Conservation (phyloP, 192 early-diverging fungal species). For the Radiomyces spectabilis region DNA sequence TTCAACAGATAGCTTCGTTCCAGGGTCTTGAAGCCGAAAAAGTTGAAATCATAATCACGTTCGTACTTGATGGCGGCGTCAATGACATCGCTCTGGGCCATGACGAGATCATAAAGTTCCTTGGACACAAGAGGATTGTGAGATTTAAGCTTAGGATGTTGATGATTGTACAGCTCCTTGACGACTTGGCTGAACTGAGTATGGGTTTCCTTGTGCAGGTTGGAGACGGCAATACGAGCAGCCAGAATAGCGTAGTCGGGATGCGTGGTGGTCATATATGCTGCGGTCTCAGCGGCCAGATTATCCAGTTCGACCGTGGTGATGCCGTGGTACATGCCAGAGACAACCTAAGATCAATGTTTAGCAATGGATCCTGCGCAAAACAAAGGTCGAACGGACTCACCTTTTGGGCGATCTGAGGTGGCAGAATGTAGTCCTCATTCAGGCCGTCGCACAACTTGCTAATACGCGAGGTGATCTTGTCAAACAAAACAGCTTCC, state of each 20-base stretch:
- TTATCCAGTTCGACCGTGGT: constrained; percentile 84
- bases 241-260: constrained; percentile 97
- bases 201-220: constrained; percentile 87
- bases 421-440: constrained; percentile 91
- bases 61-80: constrained; percentile 97
- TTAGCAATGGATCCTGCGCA: neutral
- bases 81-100: constrained; percentile 69
- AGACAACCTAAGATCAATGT: constrained; percentile 52
- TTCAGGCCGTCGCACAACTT: constrained; percentile 97
- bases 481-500: constrained; percentile 96
- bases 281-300: constrained; percentile 84
- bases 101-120: constrained; percentile 56
- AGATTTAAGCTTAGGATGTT: constrained; percentile 87
- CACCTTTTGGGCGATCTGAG: constrained; percentile 92
- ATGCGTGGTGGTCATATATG: constrained; percentile 89
- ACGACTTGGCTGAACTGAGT: constrained; percentile 79
- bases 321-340: constrained; percentile 83
- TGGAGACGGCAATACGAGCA: constrained; percentile 95
- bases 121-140: constrained; percentile 89
- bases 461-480: constrained; percentile 89
- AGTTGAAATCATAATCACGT: constrained; percentile 96
- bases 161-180: constrained; percentile 77
- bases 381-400: constrained; percentile 23
- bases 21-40: constrained; percentile 99
- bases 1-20: constrained; percentile 92